A percentile compares a stretch with the other conserved stretches of the same genome.
Conservation (phyloP, 1,139 yeast genomes). For the Suhomyces choctaworum region DNA sequence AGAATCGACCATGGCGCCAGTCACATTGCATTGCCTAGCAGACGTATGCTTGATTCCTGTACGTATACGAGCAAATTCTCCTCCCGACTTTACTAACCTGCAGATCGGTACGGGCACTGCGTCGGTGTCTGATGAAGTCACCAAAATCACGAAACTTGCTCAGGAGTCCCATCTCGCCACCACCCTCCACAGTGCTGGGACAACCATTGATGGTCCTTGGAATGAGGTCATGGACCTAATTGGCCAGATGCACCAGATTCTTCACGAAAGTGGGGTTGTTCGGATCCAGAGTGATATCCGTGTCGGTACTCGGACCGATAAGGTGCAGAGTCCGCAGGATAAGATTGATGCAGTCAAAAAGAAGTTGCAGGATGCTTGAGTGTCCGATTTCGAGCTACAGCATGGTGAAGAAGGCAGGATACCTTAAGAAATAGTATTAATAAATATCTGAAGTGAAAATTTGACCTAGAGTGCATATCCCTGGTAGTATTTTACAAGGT, state of each 20-base stretch:
- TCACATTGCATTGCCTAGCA: slow-evolving; percentile 67
- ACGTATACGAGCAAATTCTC: slow-evolving; percentile 22
- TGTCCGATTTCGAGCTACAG: neutral
- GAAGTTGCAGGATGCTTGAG: slow-evolving; percentile 49
- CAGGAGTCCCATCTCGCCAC: slow-evolving; percentile 61
- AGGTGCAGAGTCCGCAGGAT: slow-evolving; percentile 63
- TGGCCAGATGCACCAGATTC: slow-evolving; percentile 73
- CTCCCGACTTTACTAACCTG: slow-evolving; percentile 9
- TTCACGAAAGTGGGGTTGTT: slow-evolving; percentile 68
- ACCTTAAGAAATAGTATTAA: too few relatives aligned
- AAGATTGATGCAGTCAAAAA: slow-evolving; percentile 61
- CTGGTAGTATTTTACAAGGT: too few relatives aligned
- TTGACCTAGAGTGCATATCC: too few relatives aligned
- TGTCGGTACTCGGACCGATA: slow-evolving; percentile 79
- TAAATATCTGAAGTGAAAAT: neutral
- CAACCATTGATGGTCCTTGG: slow-evolving; percentile 94
- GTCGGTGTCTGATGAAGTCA: slow-evolving; percentile 78
- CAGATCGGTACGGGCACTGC: slow-evolving; percentile 76
- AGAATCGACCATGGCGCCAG: slow-evolving; percentile 27
- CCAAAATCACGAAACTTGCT: slow-evolving; percentile 64
- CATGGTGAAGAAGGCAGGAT: neutral
- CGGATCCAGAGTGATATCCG: slow-evolving; percentile 84
- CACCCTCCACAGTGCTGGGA: slow-evolving; percentile 85
- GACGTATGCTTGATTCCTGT: slow-evolving; percentile 82
- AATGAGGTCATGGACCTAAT: slow-evolving; percentile 75